Conservation (phyloP, 768 basidiomycete genomes). For the Lentinus brumalis region DNA sequence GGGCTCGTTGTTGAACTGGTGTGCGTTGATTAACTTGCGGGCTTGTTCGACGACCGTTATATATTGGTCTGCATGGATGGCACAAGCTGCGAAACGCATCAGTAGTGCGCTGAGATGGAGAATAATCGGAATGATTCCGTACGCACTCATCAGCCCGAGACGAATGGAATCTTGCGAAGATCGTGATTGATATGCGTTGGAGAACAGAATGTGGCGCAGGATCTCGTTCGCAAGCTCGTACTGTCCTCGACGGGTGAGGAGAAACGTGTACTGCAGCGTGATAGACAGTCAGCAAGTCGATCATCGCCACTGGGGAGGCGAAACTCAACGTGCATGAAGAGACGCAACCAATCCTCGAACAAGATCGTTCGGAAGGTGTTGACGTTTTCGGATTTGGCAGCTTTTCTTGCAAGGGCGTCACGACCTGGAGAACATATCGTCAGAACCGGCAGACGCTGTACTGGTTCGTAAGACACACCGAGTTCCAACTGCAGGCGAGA, state of each 20-base stretch:
- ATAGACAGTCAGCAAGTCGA: neutral
- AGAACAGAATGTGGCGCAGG: slow-evolving; percentile 70
- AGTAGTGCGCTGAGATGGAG: neutral
- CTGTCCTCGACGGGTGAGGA: slow-evolving; percentile 62
- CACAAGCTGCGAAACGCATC: slow-evolving; percentile 60
- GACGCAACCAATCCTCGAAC: slow-evolving; percentile 81
- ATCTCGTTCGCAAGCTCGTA: slow-evolving; percentile 73
- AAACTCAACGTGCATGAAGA: slow-evolving; percentile 78
- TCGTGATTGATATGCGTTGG: slow-evolving; percentile 69
- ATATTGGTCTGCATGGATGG: slow-evolving; percentile 58
- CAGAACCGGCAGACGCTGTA: neutral
- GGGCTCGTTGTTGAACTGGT: slow-evolving; percentile 90
- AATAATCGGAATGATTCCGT: neutral
- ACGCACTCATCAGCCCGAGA: slow-evolving; percentile 74
- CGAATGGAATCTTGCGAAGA: slow-evolving; percentile 71
- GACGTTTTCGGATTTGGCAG: slow-evolving; percentile 45
- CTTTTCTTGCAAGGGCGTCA: slow-evolving; percentile 54
- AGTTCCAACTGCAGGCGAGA: slow-evolving; percentile 76
- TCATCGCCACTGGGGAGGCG: neutral
- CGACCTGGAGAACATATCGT: slow-evolving; percentile 43
- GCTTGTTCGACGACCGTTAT: slow-evolving; percentile 69
- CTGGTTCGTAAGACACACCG: slow-evolving; percentile 42
- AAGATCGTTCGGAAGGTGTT: slow-evolving; percentile 78
- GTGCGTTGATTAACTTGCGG: slow-evolving; percentile 68
- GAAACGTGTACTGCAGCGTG: slow-evolving; percentile 66